Evolutionary conservation across 1,284 basidiomycete genomes (phyloP).

Genomic region (Leccinum variabile): DNA sequence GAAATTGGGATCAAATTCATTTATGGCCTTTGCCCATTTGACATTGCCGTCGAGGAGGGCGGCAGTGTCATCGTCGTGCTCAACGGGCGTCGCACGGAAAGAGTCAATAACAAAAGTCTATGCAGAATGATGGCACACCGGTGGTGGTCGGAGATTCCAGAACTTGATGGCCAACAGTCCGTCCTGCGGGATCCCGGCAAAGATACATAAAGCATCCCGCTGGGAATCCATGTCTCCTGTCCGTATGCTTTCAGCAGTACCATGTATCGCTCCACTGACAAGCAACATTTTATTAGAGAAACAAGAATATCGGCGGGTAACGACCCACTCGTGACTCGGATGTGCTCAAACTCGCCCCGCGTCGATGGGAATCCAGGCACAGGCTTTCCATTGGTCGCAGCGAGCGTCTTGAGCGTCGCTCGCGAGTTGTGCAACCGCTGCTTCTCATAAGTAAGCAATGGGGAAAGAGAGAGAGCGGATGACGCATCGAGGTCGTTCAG

Average conservation of each 20-base stretch:
- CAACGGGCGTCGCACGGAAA: not conserved
- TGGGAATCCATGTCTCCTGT: conserved; percentile 26
- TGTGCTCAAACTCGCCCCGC: conserved; percentile 30
- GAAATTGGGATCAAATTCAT: conserved; percentile 59
- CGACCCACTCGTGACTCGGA: conserved; percentile 19
- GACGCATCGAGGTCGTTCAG: not conserved
- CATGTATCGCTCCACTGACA: conserved; percentile 27
- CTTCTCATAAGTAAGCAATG: not conserved
- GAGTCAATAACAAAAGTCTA: not conserved
- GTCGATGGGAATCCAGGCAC: conserved; percentile 16
- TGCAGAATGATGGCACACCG: not conserved
- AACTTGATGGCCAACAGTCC: conserved; percentile 11
- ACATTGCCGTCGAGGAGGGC: conserved; percentile 57
- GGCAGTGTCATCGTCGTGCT: conserved; percentile 27
- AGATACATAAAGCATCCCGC: conserved; percentile 19
- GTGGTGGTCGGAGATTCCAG: not conserved
- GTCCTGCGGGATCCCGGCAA: conserved; percentile 22
- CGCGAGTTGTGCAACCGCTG: conserved; percentile 27
- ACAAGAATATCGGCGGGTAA: too few relatives aligned
- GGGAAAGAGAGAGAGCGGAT: not conserved
- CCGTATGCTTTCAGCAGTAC: conserved; percentile 22
- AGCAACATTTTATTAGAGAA: too few relatives aligned
- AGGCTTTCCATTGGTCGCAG: conserved; percentile 18
- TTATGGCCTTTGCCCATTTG: conserved; percentile 61
- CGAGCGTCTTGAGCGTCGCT: conserved; percentile 16